A percentile compares a stretch with the other conserved stretches of the same genome.
Conservation (phyloP, 176 grass and related monocot species). For the Sorghum bicolor region Sorghum_bicolor_NCBIv3 NC_012875.2:54390001-54390500, state of each 20-base stretch:
- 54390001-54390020: not conserved
- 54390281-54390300: not conserved
- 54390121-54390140: too few relatives aligned
- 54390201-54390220: constrained; percentile 3
- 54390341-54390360: constrained; percentile 1
- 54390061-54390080: not conserved
- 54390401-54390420: constrained; percentile 70
- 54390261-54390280: not conserved
- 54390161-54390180: constrained; percentile 29
- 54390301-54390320: not conserved
- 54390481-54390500: constrained; percentile 57
- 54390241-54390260: not conserved
- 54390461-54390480: constrained; percentile 64
- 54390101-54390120: not conserved
- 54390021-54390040: not conserved
- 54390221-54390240: not conserved
- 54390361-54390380: constrained; percentile 45
- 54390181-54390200: constrained; percentile 17
- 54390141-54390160: constrained; percentile 20
- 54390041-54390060: not conserved
- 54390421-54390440: constrained; percentile 67
- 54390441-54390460: constrained; percentile 73
- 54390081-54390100: constrained; percentile 1
- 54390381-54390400: constrained; percentile 72
- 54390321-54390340: constrained; percentile 6